phyloP scores from a whole-genome alignment of 2,329 filamentous ascomycete genomes.

The Scedosporium aurantiacum region DNA sequence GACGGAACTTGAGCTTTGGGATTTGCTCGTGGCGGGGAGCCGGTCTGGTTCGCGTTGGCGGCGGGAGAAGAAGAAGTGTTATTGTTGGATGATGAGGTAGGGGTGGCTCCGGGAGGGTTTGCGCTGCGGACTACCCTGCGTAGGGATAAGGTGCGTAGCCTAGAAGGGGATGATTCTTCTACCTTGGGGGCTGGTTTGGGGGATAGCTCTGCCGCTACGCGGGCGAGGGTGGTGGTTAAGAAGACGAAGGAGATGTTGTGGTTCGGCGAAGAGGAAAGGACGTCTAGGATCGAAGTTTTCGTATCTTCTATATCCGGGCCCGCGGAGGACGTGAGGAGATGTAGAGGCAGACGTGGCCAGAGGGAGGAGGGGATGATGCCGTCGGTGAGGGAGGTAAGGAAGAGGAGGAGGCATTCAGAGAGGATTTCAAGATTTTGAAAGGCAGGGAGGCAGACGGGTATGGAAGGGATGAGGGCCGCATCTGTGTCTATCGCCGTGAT shows the following conservation, averaged over 20 bases:
- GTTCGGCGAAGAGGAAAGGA: slow-evolving; percentile 58
- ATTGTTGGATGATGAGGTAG: no score
- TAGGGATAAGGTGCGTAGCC: slow-evolving; percentile 5
- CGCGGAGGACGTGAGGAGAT: slow-evolving; percentile 34
- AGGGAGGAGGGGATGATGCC: slow-evolving; percentile 62
- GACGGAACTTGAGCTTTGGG: slow-evolving; percentile 9
- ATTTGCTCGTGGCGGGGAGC: slow-evolving; percentile 15
- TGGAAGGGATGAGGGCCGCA: slow-evolving; percentile 44
- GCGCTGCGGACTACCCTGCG: slow-evolving; percentile 8
- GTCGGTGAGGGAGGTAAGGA: slow-evolving; percentile 64
- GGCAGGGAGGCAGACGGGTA: slow-evolving; percentile 52
- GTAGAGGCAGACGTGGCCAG: slow-evolving; percentile 58
- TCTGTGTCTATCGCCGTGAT: slow-evolving; percentile 67
- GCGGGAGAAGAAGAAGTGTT: slow-evolving; percentile 26
- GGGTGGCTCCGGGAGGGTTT: slow-evolving; percentile 7
- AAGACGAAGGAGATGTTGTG: slow-evolving; percentile 89
- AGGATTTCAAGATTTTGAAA: slow-evolving; percentile 65
- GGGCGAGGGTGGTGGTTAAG: slow-evolving; percentile 62
- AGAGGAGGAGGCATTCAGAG: slow-evolving; percentile 59
- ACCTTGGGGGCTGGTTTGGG: slow-evolving; percentile 13
- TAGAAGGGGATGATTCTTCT: slow-evolving; percentile 2
- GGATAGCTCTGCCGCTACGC: slow-evolving; percentile 37
- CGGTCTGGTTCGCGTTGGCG: slow-evolving; percentile 25
- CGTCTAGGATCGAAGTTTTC: slow-evolving; percentile 54
- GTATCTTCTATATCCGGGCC: slow-evolving; percentile 24